These are phyloP conservation scores for Quercus phellos DNA, from an alignment of 331 rosid genomes.

Conservation along the genomic window DNA sequence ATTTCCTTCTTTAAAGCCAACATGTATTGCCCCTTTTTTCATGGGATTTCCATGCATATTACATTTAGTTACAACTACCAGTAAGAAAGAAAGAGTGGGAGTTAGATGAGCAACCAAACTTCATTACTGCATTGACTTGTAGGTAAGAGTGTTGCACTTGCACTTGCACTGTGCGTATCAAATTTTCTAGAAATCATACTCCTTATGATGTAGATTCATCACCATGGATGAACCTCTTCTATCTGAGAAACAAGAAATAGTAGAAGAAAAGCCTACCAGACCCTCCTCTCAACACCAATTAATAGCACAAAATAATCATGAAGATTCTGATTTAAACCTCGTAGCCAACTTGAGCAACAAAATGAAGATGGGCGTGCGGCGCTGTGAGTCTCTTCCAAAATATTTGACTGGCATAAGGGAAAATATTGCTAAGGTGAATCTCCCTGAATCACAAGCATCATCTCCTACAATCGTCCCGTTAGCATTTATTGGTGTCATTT, in stretches of 20 bases:
- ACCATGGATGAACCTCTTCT: slow-evolving; percentile 47
- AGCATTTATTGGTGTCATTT: slow-evolving; percentile 33
- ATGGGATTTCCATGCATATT: too few relatives aligned
- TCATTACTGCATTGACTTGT: slow-evolving; percentile 37
- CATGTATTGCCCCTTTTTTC: too few relatives aligned
- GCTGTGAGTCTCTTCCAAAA: too few relatives aligned
- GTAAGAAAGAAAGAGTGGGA: neutral
- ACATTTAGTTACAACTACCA: neutral
- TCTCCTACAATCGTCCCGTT: slow-evolving; percentile 30
- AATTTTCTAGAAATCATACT: neutral
- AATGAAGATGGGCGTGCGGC: too few relatives aligned
- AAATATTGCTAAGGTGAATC: too few relatives aligned
- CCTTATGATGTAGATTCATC: slow-evolving; percentile 12
- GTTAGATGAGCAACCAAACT: slow-evolving; percentile 3
- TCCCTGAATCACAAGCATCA: slow-evolving; percentile 14
- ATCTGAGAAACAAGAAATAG: slow-evolving; percentile 12
- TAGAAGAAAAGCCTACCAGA: slow-evolving; percentile 18
- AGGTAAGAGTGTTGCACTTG: neutral
- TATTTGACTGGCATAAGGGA: too few relatives aligned
- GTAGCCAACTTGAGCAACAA: slow-evolving; percentile 34
- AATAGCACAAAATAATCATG: slow-evolving; percentile 17
- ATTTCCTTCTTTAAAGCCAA: too few relatives aligned
- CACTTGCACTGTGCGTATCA: too few relatives aligned
- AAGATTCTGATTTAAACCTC: slow-evolving; percentile 37
- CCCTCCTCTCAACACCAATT: neutral